Base-by-base conservation (phyloP, 2,329 filamentous ascomycete genomes). In the Aspergillus japonicus region DNA sequence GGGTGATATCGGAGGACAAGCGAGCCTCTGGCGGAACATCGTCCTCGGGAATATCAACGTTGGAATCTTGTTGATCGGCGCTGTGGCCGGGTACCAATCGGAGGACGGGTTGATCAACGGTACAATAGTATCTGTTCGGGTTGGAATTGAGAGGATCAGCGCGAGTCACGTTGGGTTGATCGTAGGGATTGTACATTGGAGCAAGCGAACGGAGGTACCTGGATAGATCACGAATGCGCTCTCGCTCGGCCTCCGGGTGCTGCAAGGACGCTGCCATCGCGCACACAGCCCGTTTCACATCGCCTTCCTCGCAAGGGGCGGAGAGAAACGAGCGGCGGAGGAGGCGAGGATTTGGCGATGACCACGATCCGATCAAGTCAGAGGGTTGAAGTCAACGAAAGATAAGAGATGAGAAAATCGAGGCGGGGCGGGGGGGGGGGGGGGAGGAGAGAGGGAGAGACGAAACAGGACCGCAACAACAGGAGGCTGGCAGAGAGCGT, bases 1-100 rank as follows among this genome's bases (percentile, higher is more conserved):
- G 73, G 54, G 71, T 69, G 47, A 69, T 72, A 60, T 76, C 74
- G 47, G 64, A 61, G 1, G 67, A 68, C 2, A 62, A 55, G 23
- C n/a, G 55, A 26, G 56, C 51, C 12, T 55, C 51, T 2, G 39
- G 47, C 19, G 3, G 31, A 24, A 6, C 4, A 39, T 39, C 29
- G 3, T 48, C 35, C 4, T 53, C 26, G 29, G 47, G 39, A 19
- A 44, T 44, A 19, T 44, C 56, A 31, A 33, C 21, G 23, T 49
- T 26, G 44, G 29, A 31, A 26, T 11, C n/a, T n/a, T 57, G 14
- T 2, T 54, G 23, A 23, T 5, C 35, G 6, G 53, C 50, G 26
- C 10, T 8, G 2, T 29, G 26, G 7, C 26, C 2, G 12, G 12
- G 5, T 26, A 19, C 31, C 31, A 56, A 47, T 47, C 31, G 47